Evolutionary conservation across 2,329 filamentous ascomycete species (phyloP).

Genomic region (Diaporthe caulivora): DNA sequence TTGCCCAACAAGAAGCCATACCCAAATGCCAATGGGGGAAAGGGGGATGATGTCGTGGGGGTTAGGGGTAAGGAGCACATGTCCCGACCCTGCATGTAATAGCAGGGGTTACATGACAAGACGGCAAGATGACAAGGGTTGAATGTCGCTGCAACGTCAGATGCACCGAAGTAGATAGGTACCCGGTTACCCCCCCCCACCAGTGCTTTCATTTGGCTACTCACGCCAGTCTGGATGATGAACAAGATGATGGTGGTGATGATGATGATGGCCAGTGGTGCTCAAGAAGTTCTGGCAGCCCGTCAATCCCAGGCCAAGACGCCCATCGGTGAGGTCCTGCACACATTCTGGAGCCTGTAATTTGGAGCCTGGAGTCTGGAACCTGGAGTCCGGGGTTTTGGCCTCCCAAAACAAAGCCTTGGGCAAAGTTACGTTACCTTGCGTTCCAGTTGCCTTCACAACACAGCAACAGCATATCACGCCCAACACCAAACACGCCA

Average conservation of each 20-base stretch:
- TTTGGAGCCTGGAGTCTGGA: background rate
- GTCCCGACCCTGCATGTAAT: too few species aligned
- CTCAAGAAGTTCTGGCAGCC: background rate
- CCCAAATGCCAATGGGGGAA: background rate
- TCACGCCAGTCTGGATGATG: too few species aligned
- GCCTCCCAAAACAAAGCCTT: background rate
- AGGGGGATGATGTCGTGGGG: conserved; percentile 2
- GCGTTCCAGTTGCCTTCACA: conserved; percentile 1
- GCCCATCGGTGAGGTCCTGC: too few species aligned
- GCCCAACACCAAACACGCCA: conserved; percentile 2
- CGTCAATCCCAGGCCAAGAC: background rate
- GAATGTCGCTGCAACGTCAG: conserved; percentile 15
- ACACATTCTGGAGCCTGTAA: too few species aligned
- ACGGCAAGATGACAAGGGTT: too few species aligned
- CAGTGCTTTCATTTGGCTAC: background rate
- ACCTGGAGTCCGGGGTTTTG: background rate
- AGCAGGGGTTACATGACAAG: background rate
- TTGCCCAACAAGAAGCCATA: background rate
- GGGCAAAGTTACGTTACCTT: conserved; percentile 26
- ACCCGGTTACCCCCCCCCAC: too few species aligned
- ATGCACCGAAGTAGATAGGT: too few species aligned
- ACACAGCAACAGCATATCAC: too few species aligned
- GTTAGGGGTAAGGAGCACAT: conserved; percentile 24
- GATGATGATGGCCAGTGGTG: conserved; percentile 8
- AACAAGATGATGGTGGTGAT: too few species aligned